Percentiles rank a stretch among this genome's conserved stretches.
Evolutionary conservation across 495 filamentous ascomycete genomes (phyloP).

Genomic region (Amphirosellinia nigrospora): DNA sequence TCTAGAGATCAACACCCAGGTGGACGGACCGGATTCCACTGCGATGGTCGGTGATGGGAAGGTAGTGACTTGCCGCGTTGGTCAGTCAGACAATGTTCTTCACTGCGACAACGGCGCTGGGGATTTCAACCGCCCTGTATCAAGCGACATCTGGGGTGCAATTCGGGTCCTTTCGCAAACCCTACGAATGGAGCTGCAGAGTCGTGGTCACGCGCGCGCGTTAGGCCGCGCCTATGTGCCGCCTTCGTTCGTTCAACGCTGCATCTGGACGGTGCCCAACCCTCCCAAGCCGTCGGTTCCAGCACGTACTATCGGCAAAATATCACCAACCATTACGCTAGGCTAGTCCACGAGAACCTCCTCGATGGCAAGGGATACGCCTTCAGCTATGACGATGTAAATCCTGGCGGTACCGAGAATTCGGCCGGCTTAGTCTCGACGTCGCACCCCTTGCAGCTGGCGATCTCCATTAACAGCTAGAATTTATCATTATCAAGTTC

Average conservation of each 20-base stretch:
- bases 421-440: conserved; percentile 58
- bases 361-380: conserved; percentile 49
- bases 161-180: conserved; percentile 60
- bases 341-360: conserved; percentile 45
- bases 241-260: conserved; percentile 47
- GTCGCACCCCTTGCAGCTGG: neutral
- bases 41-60: conserved; percentile 33
- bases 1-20: conserved; percentile 44
- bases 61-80: conserved; percentile 24
- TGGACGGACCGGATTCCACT: conserved; percentile 30
- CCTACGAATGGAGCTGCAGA: conserved; percentile 33
- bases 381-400: conserved; percentile 54
- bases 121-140: conserved; percentile 41
- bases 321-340: conserved; percentile 54
- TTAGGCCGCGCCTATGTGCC: conserved; percentile 48
- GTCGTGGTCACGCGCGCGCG: conserved; percentile 36
- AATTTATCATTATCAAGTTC: neutral
- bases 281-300: conserved; percentile 40
- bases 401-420: conserved; percentile 49
- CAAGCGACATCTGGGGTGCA: conserved; percentile 66
- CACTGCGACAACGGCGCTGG: conserved; percentile 44
- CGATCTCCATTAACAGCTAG: conserved; percentile 13
- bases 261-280: conserved; percentile 37
- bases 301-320: conserved; percentile 54
- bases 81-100: conserved; percentile 29